Conservation (phyloP, 78 protist species). For the Planoprotostelium fungivorum region DNA sequence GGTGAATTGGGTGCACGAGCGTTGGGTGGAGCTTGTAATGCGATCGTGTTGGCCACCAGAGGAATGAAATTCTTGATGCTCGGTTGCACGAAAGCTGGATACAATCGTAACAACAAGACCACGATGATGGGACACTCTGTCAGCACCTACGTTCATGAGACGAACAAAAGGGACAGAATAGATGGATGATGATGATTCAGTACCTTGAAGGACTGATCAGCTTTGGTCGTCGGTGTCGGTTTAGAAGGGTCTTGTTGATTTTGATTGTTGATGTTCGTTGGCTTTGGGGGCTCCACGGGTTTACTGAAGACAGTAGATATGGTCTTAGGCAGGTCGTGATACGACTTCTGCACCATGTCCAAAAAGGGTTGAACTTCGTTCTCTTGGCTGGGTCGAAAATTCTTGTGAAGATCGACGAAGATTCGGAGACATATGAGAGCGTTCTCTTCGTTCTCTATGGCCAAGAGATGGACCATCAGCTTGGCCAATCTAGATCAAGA, state of each 20-base stretch:
- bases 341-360: conserved; percentile 59
- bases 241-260: neutral
- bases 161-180: too few relatives aligned
- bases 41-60: conserved; percentile 59
- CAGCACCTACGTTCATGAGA: conserved; percentile 83
- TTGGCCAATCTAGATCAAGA: conserved; percentile 6
- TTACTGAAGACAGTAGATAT: conserved; percentile 16
- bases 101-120: conserved; percentile 84
- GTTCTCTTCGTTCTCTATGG: conserved; percentile 82
- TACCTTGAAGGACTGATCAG: neutral
- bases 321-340: conserved; percentile 43
- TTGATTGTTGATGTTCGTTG: too few relatives aligned
- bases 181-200: too few relatives aligned
- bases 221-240: neutral
- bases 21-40: conserved; percentile 27
- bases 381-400: conserved; percentile 57
- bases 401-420: conserved; percentile 84
- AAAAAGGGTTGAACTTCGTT: conserved; percentile 72
- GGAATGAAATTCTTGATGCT: conserved; percentile 67
- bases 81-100: conserved; percentile 26
- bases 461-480: conserved; percentile 47
- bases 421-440: conserved; percentile 79
- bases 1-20: neutral
- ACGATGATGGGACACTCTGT: conserved; percentile 92
- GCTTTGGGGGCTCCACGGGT: neutral